A percentile compares a stretch with the other conserved stretches of the same genome.
These are phyloP conservation scores for Fusarium tjaetaba DNA, from an alignment of 2,329 filamentous ascomycete genomes.

Conservation along the genomic window DNA sequence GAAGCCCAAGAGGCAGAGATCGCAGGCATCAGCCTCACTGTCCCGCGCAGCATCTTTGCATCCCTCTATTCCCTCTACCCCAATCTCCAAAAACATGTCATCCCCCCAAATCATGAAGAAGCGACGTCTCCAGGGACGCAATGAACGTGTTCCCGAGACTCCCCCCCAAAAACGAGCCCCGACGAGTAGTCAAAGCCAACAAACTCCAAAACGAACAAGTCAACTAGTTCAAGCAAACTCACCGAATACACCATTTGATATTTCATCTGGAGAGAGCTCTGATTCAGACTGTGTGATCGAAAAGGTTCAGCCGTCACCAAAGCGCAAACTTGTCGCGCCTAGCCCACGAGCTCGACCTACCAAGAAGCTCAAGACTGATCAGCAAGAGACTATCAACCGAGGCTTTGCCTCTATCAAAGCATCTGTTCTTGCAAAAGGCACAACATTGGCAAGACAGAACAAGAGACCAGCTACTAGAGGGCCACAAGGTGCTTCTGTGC, in stretches of 20 bases:
- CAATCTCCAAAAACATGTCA: background rate
- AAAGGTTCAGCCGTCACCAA: slow-evolving; percentile 11
- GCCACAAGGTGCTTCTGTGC: background rate
- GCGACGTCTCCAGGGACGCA: background rate
- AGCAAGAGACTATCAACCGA: background rate
- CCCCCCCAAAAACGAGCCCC: background rate
- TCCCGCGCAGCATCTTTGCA: background rate
- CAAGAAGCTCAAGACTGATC: slow-evolving; percentile 15
- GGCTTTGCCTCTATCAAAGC: background rate
- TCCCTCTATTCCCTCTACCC: background rate
- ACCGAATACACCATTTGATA: slow-evolving; percentile 27
- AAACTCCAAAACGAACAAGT: background rate
- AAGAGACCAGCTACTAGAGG: background rate
- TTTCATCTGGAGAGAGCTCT: slow-evolving; percentile 32
- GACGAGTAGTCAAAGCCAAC: background rate
- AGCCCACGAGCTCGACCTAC: background rate
- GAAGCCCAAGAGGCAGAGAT: background rate
- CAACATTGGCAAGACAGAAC: background rate
- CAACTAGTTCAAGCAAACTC: slow-evolving; percentile 20
- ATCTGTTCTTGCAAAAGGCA: background rate
- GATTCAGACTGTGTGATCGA: slow-evolving; percentile 29
- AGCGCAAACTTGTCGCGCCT: slow-evolving; percentile 18
- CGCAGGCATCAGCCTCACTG: background rate
- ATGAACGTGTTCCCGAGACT: slow-evolving; percentile 17
- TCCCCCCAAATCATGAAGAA: slow-evolving; percentile 7